Evolutionary conservation across 2,329 filamentous ascomycete species (phyloP).

Genomic region (Trichoderma sp.): DNA sequence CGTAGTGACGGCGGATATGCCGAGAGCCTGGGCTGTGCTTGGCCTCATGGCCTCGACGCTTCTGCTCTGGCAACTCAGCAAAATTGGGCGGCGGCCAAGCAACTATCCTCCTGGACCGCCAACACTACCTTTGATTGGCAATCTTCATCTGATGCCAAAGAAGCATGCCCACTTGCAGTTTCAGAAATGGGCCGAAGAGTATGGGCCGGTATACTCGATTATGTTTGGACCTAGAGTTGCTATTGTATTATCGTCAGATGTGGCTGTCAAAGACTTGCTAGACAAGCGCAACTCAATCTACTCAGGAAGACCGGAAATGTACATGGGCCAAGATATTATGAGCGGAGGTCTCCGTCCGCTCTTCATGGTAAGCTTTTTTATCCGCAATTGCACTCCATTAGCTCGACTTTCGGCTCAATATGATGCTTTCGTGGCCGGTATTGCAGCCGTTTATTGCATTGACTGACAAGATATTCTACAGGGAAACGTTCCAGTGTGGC

Average conservation of each 20-base stretch:
- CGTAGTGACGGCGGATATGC: not conserved
- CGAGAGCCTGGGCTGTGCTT: not conserved
- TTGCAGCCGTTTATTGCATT: not conserved
- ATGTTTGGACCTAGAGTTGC: conserved; percentile 52
- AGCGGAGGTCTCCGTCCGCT: conserved; percentile 9
- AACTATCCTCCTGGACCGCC: conserved; percentile 15
- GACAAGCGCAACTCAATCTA: conserved; percentile 50
- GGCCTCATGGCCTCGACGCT: not conserved
- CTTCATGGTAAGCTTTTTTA: conserved; percentile 1
- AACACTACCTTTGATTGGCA: conserved; percentile 10
- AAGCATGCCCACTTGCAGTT: conserved; percentile 11
- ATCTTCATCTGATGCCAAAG: conserved; percentile 13
- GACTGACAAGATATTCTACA: not conserved
- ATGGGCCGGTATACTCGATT: conserved; percentile 53
- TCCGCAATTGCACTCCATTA: not conserved
- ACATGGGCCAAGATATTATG: conserved; percentile 16
- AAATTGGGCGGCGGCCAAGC: conserved; percentile 5
- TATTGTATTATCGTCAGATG: conserved; percentile 49
- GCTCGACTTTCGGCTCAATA: not conserved
- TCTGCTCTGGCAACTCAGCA: conserved; percentile 11
- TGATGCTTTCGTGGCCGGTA: not conserved
- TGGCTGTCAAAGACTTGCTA: conserved; percentile 52
- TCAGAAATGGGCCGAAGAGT: conserved; percentile 54
- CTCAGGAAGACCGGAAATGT: conserved; percentile 1
- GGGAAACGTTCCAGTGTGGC: conserved; percentile 9